These are phyloP conservation scores for Veloboletus limbatus DNA, from an alignment of 1,284 basidiomycete species.

Conservation along the genomic window DNA sequence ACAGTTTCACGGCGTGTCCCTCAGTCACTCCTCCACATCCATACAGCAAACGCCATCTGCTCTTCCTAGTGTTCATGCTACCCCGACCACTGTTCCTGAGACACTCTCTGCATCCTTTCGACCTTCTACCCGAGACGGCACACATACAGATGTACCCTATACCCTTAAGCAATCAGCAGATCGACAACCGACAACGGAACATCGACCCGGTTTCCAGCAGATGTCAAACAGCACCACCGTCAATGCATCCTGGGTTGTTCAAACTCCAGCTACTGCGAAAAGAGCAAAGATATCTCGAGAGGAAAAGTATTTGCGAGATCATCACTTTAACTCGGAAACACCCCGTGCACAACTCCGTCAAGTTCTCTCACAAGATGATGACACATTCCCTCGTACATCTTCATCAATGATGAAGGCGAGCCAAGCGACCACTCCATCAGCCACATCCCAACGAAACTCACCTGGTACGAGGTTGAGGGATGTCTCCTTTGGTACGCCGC, in stretches of 20 bases:
- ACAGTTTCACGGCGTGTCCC: conserved; percentile 20
- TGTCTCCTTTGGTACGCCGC: conserved; percentile 19
- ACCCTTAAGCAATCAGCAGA: conserved; percentile 14
- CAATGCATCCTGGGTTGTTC: conserved; percentile 35
- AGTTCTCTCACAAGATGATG: conserved; percentile 31
- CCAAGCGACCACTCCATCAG: conserved; percentile 24
- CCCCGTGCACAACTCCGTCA: conserved; percentile 33
- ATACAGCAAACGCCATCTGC: conserved; percentile 22
- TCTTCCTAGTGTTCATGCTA: conserved; percentile 18
- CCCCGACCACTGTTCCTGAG: conserved; percentile 22
- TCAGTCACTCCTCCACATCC: conserved; percentile 7
- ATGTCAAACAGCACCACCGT: conserved; percentile 23
- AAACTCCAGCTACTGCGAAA: conserved; percentile 25
- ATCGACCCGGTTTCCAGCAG: conserved; percentile 14
- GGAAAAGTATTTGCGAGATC: conserved; percentile 30
- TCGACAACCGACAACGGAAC: conserved; percentile 12
- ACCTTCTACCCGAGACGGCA: conserved; percentile 26
- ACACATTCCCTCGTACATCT: conserved; percentile 23
- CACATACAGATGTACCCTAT: conserved; percentile 7
- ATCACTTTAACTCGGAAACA: conserved; percentile 21
- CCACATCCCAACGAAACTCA: conserved; percentile 29
- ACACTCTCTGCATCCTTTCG: conserved; percentile 24
- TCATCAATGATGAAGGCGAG: conserved; percentile 33
- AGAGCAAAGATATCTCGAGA: conserved; percentile 21
- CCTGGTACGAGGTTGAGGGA: conserved; percentile 19